Evolutionary conservation across 1,284 basidiomycete genomes (phyloP).

Genomic region (Sphagnurus paluster): DNA sequence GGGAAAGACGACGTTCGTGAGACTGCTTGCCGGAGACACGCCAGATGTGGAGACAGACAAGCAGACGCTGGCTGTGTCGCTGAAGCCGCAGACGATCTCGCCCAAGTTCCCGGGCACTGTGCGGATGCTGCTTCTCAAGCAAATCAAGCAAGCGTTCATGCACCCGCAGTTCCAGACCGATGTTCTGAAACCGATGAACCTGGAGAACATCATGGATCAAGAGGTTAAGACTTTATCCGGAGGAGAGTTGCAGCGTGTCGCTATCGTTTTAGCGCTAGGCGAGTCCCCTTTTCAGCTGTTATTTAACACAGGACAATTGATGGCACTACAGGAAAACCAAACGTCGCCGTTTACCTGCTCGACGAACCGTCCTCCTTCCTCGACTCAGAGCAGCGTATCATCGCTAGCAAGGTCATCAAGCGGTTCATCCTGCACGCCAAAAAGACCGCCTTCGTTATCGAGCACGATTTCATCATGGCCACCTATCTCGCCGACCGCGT

Average conservation of each 20-base stretch:
- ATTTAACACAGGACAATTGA: not conserved
- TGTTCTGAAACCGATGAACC: slow-evolving; percentile 93
- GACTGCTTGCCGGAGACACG: slow-evolving; percentile 85
- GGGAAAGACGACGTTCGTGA: slow-evolving; percentile 96
- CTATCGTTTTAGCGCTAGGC: slow-evolving; percentile 88
- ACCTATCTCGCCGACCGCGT: slow-evolving; percentile 97
- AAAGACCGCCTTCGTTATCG: slow-evolving; percentile 96
- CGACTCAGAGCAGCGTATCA: slow-evolving; percentile 98
- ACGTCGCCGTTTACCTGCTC: slow-evolving; percentile 83
- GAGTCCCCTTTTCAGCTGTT: slow-evolving; percentile 15
- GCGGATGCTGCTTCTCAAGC: slow-evolving; percentile 88
- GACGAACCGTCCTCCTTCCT: slow-evolving; percentile 81
- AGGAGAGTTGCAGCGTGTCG: slow-evolving; percentile 95
- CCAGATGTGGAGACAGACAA: slow-evolving; percentile 85
- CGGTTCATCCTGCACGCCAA: slow-evolving; percentile 94
- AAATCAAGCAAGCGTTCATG: slow-evolving; percentile 94
- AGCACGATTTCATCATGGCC: slow-evolving; percentile 98
- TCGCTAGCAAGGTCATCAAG: slow-evolving; percentile 96
- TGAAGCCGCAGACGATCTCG: slow-evolving; percentile 96
- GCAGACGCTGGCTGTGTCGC: slow-evolving; percentile 79
- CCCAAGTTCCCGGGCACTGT: slow-evolving; percentile 95
- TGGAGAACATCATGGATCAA: slow-evolving; percentile 93
- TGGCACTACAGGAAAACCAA: slow-evolving; percentile 30
- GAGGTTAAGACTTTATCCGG: slow-evolving; percentile 95
- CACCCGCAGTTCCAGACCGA: slow-evolving; percentile 97